Conservation (phyloP, 208 protist species). For the Angomonas deanei region DNA sequence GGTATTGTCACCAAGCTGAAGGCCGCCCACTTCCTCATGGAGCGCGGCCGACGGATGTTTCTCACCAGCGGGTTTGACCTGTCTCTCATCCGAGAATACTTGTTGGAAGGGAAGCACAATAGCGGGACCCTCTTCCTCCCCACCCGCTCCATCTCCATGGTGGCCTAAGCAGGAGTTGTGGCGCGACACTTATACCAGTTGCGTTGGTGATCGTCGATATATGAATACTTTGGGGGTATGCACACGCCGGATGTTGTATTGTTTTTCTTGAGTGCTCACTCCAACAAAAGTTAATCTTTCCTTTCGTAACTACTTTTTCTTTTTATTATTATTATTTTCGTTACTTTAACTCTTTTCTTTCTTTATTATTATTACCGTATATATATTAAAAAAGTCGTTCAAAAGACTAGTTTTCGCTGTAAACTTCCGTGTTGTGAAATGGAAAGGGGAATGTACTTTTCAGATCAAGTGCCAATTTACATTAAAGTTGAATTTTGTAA, state of each 20-base stretch:
- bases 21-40: constrained; percentile 25
- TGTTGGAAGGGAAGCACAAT: constrained; percentile 13
- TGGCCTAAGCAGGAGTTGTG: too few species aligned
- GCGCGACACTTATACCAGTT: too few species aligned
- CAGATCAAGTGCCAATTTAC: too few species aligned
- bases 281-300: neutral
- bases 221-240: too few species aligned
- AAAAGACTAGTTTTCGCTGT: too few species aligned
- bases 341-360: neutral
- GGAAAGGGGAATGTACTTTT: too few species aligned
- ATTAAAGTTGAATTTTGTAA: too few species aligned
- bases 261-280: neutral
- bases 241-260: too few species aligned
- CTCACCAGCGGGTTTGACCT: constrained; percentile 25
- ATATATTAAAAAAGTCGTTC: neutral
- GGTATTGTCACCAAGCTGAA: constrained; percentile 41
- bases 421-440: too few species aligned
- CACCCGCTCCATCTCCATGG: too few species aligned
- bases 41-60: constrained; percentile 17
- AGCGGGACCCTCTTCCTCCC: constrained; percentile 20
- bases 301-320: neutral
- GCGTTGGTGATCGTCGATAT: too few species aligned
- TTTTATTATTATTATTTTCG: neutral
- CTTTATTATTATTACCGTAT: neutral
- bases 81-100: constrained; percentile 12